Conservation (phyloP, 202 grass and related monocot species). For the Bolboschoenoplectus hybrid region DNA sequence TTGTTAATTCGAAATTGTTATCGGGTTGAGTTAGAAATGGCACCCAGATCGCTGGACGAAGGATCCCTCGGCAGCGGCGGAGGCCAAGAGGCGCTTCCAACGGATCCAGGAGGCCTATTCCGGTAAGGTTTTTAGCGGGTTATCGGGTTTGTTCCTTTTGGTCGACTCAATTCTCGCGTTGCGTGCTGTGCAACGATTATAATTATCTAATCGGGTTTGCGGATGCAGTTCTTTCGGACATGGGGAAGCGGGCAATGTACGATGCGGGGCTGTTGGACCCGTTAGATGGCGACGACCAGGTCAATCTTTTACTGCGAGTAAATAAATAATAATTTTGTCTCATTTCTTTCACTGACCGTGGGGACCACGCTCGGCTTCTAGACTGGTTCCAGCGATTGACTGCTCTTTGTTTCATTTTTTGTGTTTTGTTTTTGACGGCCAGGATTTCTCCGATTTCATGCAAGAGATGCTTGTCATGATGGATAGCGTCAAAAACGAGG, state of each 20-base stretch:
- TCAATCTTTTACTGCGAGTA: constrained; percentile 22
- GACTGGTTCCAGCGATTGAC: neutral
- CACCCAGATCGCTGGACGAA: constrained; percentile 92
- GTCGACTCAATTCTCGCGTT: neutral
- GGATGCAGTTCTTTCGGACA: constrained; percentile 81
- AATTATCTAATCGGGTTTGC: constrained; percentile 23
- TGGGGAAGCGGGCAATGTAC: constrained; percentile 89
- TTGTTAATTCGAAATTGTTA: constrained; percentile 35
- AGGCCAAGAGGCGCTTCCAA: constrained; percentile 92
- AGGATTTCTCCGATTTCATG: constrained; percentile 98
- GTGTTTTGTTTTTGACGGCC: constrained; percentile 46
- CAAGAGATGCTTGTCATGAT: constrained; percentile 98
- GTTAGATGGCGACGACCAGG: constrained; percentile 84
- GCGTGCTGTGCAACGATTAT: neutral
- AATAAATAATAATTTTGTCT: constrained; percentile 23
- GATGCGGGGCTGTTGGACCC: constrained; percentile 88
- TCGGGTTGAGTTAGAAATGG: constrained; percentile 63
- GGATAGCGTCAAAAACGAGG: constrained; percentile 95
- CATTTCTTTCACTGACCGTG: constrained; percentile 18
- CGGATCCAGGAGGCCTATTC: constrained; percentile 98
- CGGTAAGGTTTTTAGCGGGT: constrained; percentile 53
- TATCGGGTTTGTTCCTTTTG: neutral
- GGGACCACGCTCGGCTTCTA: neutral
- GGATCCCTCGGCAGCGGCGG: constrained; percentile 58
- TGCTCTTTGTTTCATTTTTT: neutral